Conservation (phyloP, 2,329 filamentous ascomycete genomes). For the Claviceps sp. region DNA sequence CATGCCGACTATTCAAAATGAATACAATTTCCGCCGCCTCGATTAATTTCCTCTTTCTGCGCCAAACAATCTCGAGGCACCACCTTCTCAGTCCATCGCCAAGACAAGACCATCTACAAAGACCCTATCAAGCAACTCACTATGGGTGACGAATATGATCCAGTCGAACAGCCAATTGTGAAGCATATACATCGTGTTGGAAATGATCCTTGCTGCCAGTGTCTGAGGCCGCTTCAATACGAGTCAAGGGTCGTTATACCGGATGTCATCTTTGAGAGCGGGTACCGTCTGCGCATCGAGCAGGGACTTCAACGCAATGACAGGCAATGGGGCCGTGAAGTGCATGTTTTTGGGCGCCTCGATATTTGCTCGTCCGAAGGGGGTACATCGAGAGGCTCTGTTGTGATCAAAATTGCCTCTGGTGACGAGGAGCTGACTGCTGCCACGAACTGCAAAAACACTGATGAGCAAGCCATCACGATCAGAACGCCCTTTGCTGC, state of each 20-base stretch:
- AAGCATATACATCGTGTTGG: conserved; percentile 3
- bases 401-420: conserved; percentile 31
- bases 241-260: conserved; percentile 6
- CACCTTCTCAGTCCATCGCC: too few relatives aligned
- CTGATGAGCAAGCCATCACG: conserved; percentile 22
- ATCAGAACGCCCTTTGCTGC: conserved; percentile 25
- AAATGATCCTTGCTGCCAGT: too few relatives aligned
- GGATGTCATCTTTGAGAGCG: conserved; percentile 20
- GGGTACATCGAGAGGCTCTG: conserved; percentile 18
- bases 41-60: too few relatives aligned
- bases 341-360: conserved; percentile 31
- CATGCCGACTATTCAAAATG: too few relatives aligned
- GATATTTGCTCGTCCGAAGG: conserved; percentile 26
- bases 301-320: conserved; percentile 21
- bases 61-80: too few relatives aligned
- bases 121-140: conserved; percentile 3
- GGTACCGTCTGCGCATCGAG: conserved; percentile 24
- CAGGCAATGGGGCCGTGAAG: conserved; percentile 12
- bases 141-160: conserved; percentile 8
- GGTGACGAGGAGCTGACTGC: conserved; percentile 29
- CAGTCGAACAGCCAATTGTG: conserved; percentile 3
- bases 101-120: too few relatives aligned
- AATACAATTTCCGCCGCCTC: too few relatives aligned
- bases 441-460: conserved; percentile 14
- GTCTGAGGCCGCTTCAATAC: too few relatives aligned